These are phyloP conservation scores for Mycena leptocephala DNA, from an alignment of 768 basidiomycete species.

Conservation along the genomic window DNA sequence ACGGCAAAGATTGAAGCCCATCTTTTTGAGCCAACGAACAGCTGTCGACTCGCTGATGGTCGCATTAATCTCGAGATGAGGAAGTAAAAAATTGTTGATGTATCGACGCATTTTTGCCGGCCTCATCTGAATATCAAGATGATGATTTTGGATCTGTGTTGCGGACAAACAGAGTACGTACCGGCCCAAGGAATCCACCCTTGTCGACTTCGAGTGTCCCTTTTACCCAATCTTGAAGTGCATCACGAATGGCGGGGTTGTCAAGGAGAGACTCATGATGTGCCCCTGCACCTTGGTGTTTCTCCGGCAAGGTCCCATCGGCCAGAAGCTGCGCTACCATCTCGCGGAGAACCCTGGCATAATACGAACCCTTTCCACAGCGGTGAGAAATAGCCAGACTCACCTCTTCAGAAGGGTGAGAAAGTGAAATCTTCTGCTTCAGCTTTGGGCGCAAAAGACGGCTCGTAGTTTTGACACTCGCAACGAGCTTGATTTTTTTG, in stretches of 20 bases:
- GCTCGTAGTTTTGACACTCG: background rate
- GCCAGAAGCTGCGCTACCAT: background rate
- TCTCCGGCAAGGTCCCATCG: constrained; percentile 21
- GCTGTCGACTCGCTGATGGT: background rate
- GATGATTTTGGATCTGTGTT: background rate
- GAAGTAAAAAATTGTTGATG: background rate
- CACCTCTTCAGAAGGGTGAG: background rate
- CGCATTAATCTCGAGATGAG: background rate
- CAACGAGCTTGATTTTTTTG: background rate
- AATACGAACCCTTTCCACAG: constrained; percentile 17
- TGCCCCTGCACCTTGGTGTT: constrained; percentile 24
- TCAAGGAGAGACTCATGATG: constrained; percentile 11
- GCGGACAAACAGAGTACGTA: background rate
- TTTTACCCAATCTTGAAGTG: constrained; percentile 15
- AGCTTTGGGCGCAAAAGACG: background rate
- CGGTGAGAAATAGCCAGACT: background rate
- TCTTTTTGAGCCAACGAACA: background rate
- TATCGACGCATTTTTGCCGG: constrained; percentile 7
- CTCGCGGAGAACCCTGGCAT: background rate
- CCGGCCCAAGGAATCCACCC: constrained; percentile 4
- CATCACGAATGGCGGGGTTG: background rate
- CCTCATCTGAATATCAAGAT: background rate
- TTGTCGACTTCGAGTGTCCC: background rate
- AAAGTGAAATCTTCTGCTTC: background rate
- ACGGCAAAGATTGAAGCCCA: background rate